Conservation (phyloP, 768 basidiomycete species). For the Boletus subcaerulescens region DNA sequence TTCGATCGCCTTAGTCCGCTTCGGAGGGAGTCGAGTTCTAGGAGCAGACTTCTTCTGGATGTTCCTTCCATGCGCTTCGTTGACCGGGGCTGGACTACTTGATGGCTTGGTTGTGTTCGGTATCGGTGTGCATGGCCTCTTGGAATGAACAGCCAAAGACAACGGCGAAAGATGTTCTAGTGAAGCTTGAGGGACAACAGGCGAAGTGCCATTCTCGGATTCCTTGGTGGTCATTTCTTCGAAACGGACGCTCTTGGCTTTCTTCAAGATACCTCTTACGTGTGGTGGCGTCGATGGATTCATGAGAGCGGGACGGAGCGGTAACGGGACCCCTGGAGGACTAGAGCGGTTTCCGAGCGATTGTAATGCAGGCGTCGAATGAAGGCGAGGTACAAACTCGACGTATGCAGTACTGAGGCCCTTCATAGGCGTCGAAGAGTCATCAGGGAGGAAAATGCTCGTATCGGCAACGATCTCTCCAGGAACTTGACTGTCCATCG, state of each 20-base stretch:
- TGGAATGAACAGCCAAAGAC: background rate
- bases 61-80: background rate
- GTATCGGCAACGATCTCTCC: conserved; percentile 1
- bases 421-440: conserved; percentile 11
- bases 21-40: conserved; percentile 15
- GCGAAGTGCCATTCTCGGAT: background rate
- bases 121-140: conserved; percentile 13
- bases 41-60: conserved; percentile 11
- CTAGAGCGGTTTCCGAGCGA: conserved; percentile 5
- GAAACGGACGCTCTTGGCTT: conserved; percentile 40
- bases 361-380: background rate
- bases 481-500: conserved; percentile 1
- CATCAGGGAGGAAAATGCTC: conserved; percentile 12
- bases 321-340: conserved; percentile 22
- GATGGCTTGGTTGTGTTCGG: background rate
- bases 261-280: conserved; percentile 39
- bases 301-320: conserved; percentile 22
- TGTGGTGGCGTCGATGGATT: conserved; percentile 28
- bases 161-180: conserved; percentile 8
- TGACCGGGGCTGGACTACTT: background rate
- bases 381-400: background rate
- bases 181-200: background rate
- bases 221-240: conserved; percentile 18
- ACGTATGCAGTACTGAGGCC: background rate
- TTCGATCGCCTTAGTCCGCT: conserved; percentile 8